These are phyloP conservation scores for Ustilago tritici DNA, from an alignment of 1,284 basidiomycete species.

Conservation along the genomic window DNA sequence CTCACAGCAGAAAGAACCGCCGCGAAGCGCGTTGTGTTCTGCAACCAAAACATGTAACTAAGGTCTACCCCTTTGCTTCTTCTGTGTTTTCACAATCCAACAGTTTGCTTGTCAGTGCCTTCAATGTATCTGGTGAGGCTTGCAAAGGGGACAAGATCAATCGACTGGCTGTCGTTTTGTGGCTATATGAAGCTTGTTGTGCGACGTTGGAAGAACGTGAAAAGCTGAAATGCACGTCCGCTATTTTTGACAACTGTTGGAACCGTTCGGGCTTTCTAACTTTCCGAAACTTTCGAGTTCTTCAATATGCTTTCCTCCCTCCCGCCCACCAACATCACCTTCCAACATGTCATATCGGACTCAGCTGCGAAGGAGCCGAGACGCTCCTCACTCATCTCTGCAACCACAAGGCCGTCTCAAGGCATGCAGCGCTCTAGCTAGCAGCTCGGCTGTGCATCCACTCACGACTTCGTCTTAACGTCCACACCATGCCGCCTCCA, in stretches of 20 bases:
- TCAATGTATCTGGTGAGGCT: neutral
- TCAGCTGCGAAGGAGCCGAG: neutral
- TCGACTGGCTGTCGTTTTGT: neutral
- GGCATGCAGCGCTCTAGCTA: too few species aligned
- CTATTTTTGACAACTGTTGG: conserved; percentile 14
- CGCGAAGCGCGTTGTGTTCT: neutral
- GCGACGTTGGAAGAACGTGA: conserved; percentile 10
- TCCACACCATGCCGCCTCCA: neutral
- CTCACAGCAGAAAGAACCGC: neutral
- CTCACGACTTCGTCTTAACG: neutral
- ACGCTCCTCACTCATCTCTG: neutral
- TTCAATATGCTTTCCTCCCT: neutral
- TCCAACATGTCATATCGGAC: conserved; percentile 1
- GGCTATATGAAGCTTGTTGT: neutral
- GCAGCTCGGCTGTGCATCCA: too few species aligned
- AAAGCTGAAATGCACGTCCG: conserved; percentile 4
- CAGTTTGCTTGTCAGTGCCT: neutral
- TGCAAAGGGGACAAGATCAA: neutral
- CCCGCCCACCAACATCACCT: neutral
- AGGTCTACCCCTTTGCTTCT: neutral
- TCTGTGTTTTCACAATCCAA: neutral
- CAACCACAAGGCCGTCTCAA: too few species aligned
- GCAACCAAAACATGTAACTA: neutral
- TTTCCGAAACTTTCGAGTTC: neutral
- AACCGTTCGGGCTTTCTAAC: conserved; percentile 1